A percentile compares a stretch with the other conserved stretches of the same genome.
Conservation (phyloP, 106 monocot species). For the Agapanthus africanus region DNA sequence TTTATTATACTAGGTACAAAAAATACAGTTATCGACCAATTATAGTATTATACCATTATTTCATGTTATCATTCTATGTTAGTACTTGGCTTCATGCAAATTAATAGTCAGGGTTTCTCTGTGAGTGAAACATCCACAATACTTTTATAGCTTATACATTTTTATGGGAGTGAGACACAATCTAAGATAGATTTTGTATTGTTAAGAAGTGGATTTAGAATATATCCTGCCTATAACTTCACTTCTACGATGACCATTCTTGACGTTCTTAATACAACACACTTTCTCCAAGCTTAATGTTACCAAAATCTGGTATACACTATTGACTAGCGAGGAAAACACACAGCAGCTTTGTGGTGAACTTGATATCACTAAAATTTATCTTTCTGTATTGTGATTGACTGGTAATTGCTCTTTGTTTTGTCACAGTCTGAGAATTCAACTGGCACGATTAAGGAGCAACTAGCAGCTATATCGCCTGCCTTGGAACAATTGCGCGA, state of each 20-base stretch:
- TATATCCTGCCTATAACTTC: background rate
- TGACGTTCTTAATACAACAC: background rate
- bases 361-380: background rate
- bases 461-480: conserved; percentile 81
- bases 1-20: background rate
- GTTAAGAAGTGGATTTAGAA: background rate
- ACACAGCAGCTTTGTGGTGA: background rate
- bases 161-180: background rate
- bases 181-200: background rate
- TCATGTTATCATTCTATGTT: background rate
- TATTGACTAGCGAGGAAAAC: background rate
- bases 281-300: background rate
- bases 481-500: conserved; percentile 59
- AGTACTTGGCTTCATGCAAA: background rate
- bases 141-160: background rate
- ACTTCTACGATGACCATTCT: background rate
- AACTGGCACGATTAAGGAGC: conserved; percentile 82
- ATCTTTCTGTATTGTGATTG: background rate
- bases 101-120: background rate
- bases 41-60: background rate
- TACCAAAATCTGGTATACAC: background rate
- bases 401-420: background rate
- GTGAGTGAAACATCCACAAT: background rate
- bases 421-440: conserved; percentile 70
- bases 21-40: background rate